These are phyloP conservation scores for Scenedesmus sp. DNA, from an alignment of 163 green algal genomes.

Conservation along the genomic window DNA sequence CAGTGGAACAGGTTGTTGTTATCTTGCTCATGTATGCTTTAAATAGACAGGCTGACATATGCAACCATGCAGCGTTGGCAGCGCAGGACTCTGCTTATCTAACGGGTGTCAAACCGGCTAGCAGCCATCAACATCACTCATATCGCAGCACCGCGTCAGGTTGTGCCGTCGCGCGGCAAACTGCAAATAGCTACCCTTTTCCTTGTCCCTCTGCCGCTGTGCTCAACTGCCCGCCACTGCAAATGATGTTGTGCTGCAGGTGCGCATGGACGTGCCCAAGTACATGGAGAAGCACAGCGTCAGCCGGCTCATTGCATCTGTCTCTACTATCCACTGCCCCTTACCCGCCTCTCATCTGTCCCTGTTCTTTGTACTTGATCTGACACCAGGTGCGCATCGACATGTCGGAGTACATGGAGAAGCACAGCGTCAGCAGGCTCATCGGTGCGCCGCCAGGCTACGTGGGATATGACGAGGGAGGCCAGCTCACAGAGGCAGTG, in stretches of 20 bases:
- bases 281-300: constrained; percentile 95
- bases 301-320: constrained; percentile 76
- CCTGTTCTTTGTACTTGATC: neutral
- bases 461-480: constrained; percentile 91
- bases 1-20: too few relatives aligned
- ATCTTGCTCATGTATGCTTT: too few relatives aligned
- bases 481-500: constrained; percentile 87
- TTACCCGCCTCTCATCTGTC: neutral
- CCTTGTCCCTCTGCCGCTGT: too few relatives aligned
- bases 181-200: too few relatives aligned
- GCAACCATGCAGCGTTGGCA: too few relatives aligned
- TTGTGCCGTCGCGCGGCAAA: too few relatives aligned
- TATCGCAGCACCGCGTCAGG: too few relatives aligned
- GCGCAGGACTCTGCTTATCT: too few relatives aligned
- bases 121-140: too few relatives aligned
- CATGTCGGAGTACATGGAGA: constrained; percentile 97
- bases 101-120: too few relatives aligned
- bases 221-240: too few relatives aligned
- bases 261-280: constrained; percentile 90
- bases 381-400: constrained; percentile 79
- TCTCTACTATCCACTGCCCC: neutral
- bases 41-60: too few relatives aligned
- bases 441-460: constrained; percentile 95
- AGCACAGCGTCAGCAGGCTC: constrained; percentile 87
- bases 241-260: neutral